Conservation (phyloP, 345 rosid species). For the Aquilaria sinensis region DNA sequence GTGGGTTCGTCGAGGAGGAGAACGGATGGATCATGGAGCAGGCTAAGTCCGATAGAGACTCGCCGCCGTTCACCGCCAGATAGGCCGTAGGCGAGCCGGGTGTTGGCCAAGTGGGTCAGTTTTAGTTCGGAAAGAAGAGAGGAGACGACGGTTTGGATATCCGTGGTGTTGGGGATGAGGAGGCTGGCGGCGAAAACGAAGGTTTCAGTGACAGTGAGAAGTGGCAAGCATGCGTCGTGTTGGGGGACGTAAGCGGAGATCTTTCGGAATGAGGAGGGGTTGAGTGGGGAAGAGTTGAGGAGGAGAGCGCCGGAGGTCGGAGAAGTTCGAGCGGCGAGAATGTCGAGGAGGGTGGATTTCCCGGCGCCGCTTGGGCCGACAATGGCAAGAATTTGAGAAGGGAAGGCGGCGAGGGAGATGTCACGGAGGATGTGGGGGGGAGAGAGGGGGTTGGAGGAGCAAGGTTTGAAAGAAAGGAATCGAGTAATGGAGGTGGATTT, state of each 20-base stretch:
- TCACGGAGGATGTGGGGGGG: conserved; percentile 56
- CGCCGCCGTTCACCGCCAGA: conserved; percentile 89
- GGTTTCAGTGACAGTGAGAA: conserved; percentile 76
- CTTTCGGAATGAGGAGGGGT: conserved; percentile 75
- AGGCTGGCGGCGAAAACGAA: conserved; percentile 69
- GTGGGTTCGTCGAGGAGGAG: conserved; percentile 92
- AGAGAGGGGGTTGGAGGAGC: conserved; percentile 27
- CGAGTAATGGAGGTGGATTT: conserved; percentile 24
- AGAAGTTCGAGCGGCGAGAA: conserved; percentile 73
- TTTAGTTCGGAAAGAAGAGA: conserved; percentile 62
- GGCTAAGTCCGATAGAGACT: conserved; percentile 79
- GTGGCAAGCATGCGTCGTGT: conserved; percentile 66
- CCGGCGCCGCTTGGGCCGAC: conserved; percentile 99
- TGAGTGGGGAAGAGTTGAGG: conserved; percentile 64
- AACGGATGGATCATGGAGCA: conserved; percentile 81
- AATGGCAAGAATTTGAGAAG: conserved; percentile 81
- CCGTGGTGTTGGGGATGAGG: conserved; percentile 39
- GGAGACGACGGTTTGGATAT: conserved; percentile 29
- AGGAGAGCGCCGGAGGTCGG: conserved; percentile 66
- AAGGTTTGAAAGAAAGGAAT: conserved; percentile 30
- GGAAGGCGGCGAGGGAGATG: conserved; percentile 68
- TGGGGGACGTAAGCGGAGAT: conserved; percentile 90
- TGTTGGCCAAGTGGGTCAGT: conserved; percentile 46
- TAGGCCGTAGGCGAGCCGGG: conserved; percentile 47
- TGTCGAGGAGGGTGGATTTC: conserved; percentile 92